Evolutionary conservation across 1,284 basidiomycete genomes (phyloP).

Genomic region (Malassezia yamatoensis): DNA sequence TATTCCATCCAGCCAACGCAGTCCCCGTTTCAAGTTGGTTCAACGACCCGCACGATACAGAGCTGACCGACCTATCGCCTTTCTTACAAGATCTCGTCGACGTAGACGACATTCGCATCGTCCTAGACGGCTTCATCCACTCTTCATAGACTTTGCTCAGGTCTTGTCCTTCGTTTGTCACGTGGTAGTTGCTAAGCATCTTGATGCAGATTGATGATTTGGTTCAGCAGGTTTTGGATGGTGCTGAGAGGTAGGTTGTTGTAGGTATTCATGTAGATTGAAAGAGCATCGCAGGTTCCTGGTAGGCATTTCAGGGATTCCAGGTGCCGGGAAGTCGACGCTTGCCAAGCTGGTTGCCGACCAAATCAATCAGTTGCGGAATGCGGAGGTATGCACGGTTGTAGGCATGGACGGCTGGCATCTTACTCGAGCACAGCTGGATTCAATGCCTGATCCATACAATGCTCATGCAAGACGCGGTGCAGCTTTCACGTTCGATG

Average conservation of each 20-base stretch:
- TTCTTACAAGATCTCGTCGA: constrained; percentile 78
- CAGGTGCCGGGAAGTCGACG: constrained; percentile 72
- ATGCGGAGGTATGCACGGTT: constrained; percentile 49
- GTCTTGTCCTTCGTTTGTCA: constrained; percentile 5
- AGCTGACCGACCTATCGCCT: constrained; percentile 83
- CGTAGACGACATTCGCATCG: constrained; percentile 82
- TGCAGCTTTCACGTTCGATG: constrained; percentile 43
- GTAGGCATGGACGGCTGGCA: constrained; percentile 81
- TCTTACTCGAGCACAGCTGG: constrained; percentile 53
- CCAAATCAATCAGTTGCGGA: background rate
- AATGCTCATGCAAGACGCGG: constrained; percentile 36
- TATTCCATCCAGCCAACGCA: constrained; percentile 98
- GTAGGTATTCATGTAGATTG: background rate
- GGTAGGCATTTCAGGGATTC: constrained; percentile 66
- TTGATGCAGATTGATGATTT: background rate
- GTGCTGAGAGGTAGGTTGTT: constrained; percentile 1
- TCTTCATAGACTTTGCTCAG: constrained; percentile 13
- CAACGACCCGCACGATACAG: constrained; percentile 70
- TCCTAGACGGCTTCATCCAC: constrained; percentile 57
- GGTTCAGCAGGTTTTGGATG: background rate
- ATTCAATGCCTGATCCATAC: constrained; percentile 56
- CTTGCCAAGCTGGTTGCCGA: constrained; percentile 55
- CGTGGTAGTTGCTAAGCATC: constrained; percentile 5
- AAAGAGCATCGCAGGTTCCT: constrained; percentile 50
- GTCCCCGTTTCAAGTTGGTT: constrained; percentile 99